phyloP scores from a whole-genome alignment of 1,284 basidiomycete genomes.

The Fistulinella staudtii region DNA sequence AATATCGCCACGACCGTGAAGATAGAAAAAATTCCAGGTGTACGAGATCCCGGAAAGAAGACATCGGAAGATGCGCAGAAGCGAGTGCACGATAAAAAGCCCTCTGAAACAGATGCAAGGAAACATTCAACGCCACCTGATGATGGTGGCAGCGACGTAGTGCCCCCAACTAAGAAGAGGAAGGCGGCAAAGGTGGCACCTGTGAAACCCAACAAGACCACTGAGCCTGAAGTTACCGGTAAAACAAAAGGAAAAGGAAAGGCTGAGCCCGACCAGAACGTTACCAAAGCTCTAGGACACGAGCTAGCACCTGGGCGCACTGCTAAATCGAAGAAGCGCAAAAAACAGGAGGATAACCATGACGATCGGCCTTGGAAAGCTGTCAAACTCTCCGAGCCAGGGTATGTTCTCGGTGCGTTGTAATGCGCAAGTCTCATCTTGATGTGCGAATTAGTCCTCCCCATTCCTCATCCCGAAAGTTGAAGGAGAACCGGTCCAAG shows the following conservation, averaged over 20 bases:
- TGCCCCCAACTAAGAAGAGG: too few relatives aligned
- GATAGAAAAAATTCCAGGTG: neutral
- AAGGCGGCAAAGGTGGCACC: too few relatives aligned
- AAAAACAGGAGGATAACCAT: conserved; percentile 16
- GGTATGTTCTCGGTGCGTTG: conserved; percentile 8
- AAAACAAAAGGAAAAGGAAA: conserved; percentile 4
- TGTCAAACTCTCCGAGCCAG: conserved; percentile 13
- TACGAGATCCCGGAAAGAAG: conserved; percentile 2
- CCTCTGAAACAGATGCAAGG: too few relatives aligned
- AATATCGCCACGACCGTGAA: neutral
- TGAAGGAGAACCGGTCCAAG: conserved; percentile 27
- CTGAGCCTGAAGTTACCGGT: neutral
- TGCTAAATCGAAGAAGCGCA: conserved; percentile 18
- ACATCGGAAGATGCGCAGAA: too few relatives aligned
- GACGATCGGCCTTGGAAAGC: conserved; percentile 24
- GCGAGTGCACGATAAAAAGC: too few relatives aligned
- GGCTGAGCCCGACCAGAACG: neutral
- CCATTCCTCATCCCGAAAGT: conserved; percentile 16
- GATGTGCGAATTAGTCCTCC: conserved; percentile 6
- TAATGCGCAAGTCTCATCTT: too few relatives aligned
- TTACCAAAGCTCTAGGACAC: conserved; percentile 3
- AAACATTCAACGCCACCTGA: too few relatives aligned
- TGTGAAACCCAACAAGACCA: neutral
- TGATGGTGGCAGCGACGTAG: too few relatives aligned
- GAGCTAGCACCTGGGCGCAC: conserved; percentile 1